Percentiles rank a stretch among this genome's conserved stretches.
Evolutionary conservation across 31 red algal genomes (phyloP).

Genomic region (Odonthalia washingtoniensis): DNA sequence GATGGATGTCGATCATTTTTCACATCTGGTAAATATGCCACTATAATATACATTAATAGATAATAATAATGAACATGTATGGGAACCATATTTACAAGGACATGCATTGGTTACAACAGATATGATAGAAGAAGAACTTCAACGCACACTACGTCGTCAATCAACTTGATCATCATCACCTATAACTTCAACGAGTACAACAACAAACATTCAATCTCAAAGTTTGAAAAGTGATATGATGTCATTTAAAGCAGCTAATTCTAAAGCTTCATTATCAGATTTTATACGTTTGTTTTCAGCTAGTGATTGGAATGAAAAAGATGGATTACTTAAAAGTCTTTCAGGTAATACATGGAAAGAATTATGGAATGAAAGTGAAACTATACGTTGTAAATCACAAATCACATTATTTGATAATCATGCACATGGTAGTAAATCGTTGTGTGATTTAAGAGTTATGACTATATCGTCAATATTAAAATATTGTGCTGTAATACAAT

Average conservation of each 20-base stretch:
- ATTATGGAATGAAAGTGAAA: constrained; percentile 60
- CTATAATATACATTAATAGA: no score
- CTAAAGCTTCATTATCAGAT: constrained; percentile 53
- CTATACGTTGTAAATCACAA: constrained; percentile 41
- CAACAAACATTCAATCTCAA: constrained; percentile 43
- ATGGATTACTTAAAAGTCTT: no score
- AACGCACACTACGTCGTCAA: constrained; percentile 62
- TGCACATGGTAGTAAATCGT: constrained; percentile 60
- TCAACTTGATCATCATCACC: neutral
- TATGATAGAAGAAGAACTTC: constrained; percentile 67
- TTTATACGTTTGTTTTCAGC: constrained; percentile 84
- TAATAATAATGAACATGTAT: no score
- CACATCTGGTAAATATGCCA: no score
- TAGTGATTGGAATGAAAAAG: constrained; percentile 53
- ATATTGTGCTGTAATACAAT: constrained; percentile 46
- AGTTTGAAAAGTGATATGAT: constrained; percentile 77
- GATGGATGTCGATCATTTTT: no score
- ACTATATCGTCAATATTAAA: constrained; percentile 64
- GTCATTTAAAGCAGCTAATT: constrained; percentile 80
- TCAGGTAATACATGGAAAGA: constrained; percentile 75
- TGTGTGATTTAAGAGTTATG: constrained; percentile 66
- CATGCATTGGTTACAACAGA: constrained; percentile 61
- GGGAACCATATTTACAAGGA: constrained; percentile 55
- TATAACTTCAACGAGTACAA: neutral
- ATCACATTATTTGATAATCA: constrained; percentile 61